These are phyloP conservation scores for Fusarium tricinctum DNA, from an alignment of 2,329 filamentous ascomycete genomes.

Conservation along the genomic window DNA sequence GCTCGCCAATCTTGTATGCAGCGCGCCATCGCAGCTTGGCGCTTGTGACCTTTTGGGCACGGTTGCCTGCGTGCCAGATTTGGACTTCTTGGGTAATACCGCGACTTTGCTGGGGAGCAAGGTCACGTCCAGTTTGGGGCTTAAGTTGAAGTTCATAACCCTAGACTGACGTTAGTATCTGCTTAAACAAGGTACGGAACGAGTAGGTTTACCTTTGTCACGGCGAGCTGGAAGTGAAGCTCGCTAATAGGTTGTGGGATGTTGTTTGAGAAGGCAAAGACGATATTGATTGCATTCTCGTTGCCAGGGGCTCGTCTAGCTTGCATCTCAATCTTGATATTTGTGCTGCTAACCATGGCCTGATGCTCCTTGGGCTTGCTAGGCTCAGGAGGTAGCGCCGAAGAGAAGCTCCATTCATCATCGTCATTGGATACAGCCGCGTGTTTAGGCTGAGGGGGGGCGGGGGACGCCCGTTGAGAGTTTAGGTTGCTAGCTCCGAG, in stretches of 20 bases:
- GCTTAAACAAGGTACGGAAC: background rate
- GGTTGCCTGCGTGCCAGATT: conserved; percentile 79
- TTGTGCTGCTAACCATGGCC: conserved; percentile 76
- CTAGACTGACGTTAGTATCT: conserved; percentile 59
- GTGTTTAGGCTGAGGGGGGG: conserved; percentile 45
- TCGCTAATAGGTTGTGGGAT: conserved; percentile 79
- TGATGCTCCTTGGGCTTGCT: conserved; percentile 72
- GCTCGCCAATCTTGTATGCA: conserved; percentile 78
- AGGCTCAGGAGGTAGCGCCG: conserved; percentile 77
- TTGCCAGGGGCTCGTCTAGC: conserved; percentile 71
- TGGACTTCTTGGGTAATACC: conserved; percentile 87
- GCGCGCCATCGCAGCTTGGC: conserved; percentile 93
- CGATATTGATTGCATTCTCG: conserved; percentile 73
- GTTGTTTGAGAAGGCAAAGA: conserved; percentile 87
- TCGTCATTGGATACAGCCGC: conserved; percentile 69
- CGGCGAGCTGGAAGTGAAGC: conserved; percentile 91
- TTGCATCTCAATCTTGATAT: conserved; percentile 79
- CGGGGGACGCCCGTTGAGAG: conserved; percentile 50
- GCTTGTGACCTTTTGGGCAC: conserved; percentile 75
- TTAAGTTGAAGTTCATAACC: conserved; percentile 84
- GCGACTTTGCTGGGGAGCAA: conserved; percentile 78
- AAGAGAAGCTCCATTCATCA: conserved; percentile 95
- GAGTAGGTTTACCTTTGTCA: conserved; percentile 81
- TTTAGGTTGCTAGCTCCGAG: conserved; percentile 54
- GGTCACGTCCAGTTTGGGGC: conserved; percentile 84